These are phyloP conservation scores for Fraxinus cuspidata DNA, from an alignment of 257 asterid genomes.

Conservation along the genomic window DNA sequence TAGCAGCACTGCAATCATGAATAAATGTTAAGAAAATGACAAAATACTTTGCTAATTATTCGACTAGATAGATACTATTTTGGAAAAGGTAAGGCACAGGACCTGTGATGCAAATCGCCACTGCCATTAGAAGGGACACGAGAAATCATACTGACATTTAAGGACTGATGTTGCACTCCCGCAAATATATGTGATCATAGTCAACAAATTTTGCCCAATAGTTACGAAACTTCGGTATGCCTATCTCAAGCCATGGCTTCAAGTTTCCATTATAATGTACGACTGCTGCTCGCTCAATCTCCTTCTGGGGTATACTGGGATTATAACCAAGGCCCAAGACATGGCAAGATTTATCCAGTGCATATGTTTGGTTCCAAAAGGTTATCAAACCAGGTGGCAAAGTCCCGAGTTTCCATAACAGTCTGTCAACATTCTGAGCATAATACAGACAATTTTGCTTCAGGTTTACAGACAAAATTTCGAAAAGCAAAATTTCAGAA, in stretches of 20 bases:
- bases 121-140: slow-evolving; percentile 6
- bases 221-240: slow-evolving; percentile 71
- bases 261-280: slow-evolving; percentile 85
- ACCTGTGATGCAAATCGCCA: slow-evolving; percentile 12
- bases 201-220: slow-evolving; percentile 75
- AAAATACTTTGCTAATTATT: slow-evolving; percentile 1
- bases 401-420: slow-evolving; percentile 90
- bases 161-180: slow-evolving; percentile 85
- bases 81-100: slow-evolving; percentile 9
- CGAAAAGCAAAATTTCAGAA: not conserved
- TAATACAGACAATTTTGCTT: slow-evolving; percentile 7
- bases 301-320: slow-evolving; percentile 66
- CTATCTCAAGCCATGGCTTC: slow-evolving; percentile 98
- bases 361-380: slow-evolving; percentile 73
- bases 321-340: slow-evolving; percentile 93
- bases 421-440: slow-evolving; percentile 78
- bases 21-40: slow-evolving; percentile 11
- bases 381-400: slow-evolving; percentile 93
- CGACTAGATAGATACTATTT: slow-evolving; percentile 16
- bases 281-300: slow-evolving; percentile 81
- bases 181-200: slow-evolving; percentile 64
- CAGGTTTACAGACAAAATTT: not conserved
- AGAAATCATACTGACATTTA: slow-evolving; percentile 23
- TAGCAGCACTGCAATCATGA: slow-evolving; percentile 17
- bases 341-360: slow-evolving; percentile 83